phyloP scores from a whole-genome alignment of 2,329 filamentous ascomycete genomes.

The Teratosphaeria pseudoeucalypti region DNA sequence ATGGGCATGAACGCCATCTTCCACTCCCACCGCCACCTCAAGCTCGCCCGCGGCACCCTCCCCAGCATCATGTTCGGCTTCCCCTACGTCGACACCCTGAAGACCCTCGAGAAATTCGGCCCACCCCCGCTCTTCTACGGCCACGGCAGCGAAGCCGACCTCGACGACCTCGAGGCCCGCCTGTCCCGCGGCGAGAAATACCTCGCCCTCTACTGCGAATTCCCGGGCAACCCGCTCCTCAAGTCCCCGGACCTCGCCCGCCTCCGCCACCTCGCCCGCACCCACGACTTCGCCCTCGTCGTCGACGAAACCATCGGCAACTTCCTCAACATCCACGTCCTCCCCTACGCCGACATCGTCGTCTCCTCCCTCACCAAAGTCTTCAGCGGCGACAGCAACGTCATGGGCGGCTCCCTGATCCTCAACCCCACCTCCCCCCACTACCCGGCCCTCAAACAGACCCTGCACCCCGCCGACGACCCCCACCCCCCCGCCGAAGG shows the following conservation, averaged over 20 bases:
- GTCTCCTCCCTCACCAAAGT: constrained; percentile 94
- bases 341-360: constrained; percentile 80
- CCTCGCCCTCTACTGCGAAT: constrained; percentile 84
- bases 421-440: constrained; percentile 58
- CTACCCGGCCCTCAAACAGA: constrained; percentile 58
- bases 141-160: constrained; percentile 61
- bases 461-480: constrained; percentile 34
- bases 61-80: constrained; percentile 94
- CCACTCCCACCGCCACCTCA: constrained; percentile 66
- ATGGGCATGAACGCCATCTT: constrained; percentile 95
- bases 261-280: constrained; percentile 69
- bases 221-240: constrained; percentile 84
- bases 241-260: constrained; percentile 72
- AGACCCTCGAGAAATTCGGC: constrained; percentile 89
- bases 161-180: constrained; percentile 71
- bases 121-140: constrained; percentile 85
- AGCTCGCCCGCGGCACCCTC: constrained; percentile 51
- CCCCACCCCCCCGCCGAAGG: constrained; percentile 29
- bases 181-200: constrained; percentile 64
- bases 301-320: constrained; percentile 96
- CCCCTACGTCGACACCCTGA: constrained; percentile 91
- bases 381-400: constrained; percentile 94
- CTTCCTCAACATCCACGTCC: constrained; percentile 88
- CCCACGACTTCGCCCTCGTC: constrained; percentile 79
- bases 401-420: constrained; percentile 75